Evolutionary conservation across 257 asterid species (phyloP).

Genomic region (Salvia rosmarinus): DNA sequence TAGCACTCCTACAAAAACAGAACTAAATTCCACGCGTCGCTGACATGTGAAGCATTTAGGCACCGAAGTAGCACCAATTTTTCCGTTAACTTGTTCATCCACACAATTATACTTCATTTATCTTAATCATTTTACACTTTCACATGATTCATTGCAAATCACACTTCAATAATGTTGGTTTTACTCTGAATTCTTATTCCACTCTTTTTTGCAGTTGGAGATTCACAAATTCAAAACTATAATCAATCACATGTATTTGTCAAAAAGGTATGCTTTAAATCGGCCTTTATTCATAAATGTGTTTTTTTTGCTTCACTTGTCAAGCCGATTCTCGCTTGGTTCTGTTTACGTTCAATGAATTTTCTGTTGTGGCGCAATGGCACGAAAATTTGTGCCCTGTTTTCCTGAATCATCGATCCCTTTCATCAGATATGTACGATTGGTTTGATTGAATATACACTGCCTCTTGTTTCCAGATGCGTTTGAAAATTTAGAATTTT

Average conservation of each 20-base stretch:
- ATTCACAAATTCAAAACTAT: constrained; percentile 1
- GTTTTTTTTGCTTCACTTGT: background rate
- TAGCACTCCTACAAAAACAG: background rate
- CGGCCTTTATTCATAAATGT: background rate
- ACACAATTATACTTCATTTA: constrained; percentile 26
- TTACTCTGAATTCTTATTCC: background rate
- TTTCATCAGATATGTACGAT: background rate
- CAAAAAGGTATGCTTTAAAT: constrained; percentile 20
- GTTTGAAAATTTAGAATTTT: background rate
- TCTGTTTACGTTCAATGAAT: no score
- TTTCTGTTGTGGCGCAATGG: background rate
- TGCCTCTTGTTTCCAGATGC: background rate
- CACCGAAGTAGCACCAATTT: constrained; percentile 33
- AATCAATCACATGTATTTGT: constrained; percentile 14
- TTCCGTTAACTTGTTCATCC: constrained; percentile 39
- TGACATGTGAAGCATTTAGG: constrained; percentile 6
- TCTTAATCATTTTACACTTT: constrained; percentile 3
- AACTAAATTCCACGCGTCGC: constrained; percentile 26
- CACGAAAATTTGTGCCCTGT: background rate
- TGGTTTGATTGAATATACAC: background rate
- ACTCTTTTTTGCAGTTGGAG: constrained; percentile 18
- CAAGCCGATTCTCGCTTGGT: background rate
- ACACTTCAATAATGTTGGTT: background rate
- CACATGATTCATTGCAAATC: background rate
- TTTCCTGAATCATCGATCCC: background rate